phyloP scores from a whole-genome alignment of 73 alveolate genomes.

The Tetrahymena borealis region DNA sequence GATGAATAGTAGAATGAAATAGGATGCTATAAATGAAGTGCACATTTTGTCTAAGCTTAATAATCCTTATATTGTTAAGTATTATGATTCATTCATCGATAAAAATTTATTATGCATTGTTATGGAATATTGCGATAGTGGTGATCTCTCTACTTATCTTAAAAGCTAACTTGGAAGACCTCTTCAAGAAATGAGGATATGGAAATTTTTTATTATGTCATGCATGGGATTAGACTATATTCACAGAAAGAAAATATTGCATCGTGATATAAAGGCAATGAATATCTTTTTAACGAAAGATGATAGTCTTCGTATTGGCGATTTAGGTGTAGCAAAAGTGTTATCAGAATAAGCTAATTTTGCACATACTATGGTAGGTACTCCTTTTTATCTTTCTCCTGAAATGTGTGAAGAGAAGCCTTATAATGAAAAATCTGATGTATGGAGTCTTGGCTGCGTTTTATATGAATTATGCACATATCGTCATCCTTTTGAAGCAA shows the following conservation, averaged over 20 bases:
- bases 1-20: slow-evolving; percentile 30
- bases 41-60: slow-evolving; percentile 58
- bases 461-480: slow-evolving; percentile 96
- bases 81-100: slow-evolving; percentile 75
- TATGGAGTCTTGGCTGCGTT: slow-evolving; percentile 93
- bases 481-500: slow-evolving; percentile 94
- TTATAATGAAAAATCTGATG: slow-evolving; percentile 74
- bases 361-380: slow-evolving; percentile 65
- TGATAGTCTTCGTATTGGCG: slow-evolving; percentile 78
- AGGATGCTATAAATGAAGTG: slow-evolving; percentile 85
- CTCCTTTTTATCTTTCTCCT: slow-evolving; percentile 97
- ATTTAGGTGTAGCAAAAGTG: slow-evolving; percentile 71
- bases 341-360: slow-evolving; percentile 25
- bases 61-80: slow-evolving; percentile 73
- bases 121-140: slow-evolving; percentile 91
- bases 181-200: slow-evolving; percentile 65
- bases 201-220: slow-evolving; percentile 82
- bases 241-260: slow-evolving; percentile 69
- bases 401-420: slow-evolving; percentile 90
- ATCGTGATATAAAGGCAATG: slow-evolving; percentile 80
- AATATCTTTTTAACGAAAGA: slow-evolving; percentile 68
- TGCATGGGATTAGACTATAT: slow-evolving; percentile 78
- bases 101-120: slow-evolving; percentile 56
- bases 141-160: slow-evolving; percentile 73
- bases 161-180: slow-evolving; percentile 46